Evolutionary conservation across 1,139 yeast species (phyloP), one percentile per base, ranked within the genome.

Genomic region (Yamadazyma aaseri): DNA sequence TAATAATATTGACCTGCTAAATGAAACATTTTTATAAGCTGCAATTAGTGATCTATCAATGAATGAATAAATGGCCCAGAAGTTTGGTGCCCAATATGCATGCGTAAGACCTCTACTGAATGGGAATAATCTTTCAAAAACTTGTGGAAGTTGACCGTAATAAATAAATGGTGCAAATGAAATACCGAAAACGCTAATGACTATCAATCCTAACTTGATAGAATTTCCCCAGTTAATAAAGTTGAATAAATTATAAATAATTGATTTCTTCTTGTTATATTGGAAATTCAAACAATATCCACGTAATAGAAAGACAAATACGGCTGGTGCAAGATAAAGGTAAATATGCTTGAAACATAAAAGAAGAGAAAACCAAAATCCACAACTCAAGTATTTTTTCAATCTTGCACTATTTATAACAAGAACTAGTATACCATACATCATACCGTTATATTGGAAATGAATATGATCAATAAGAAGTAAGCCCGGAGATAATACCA

Each of bases 41-140:
- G 72, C 69, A 18, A 87, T 77, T 36, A 90, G 65, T 1, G 81
- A 53, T 40, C 96, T 71, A 58, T 92, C 99, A n/a, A 72, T 44
- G 46, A 86, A 84, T 1, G 97, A 86, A 58, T 92, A 92, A 9
- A 92, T 50, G 0, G 98, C 96, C 99, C 99, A 92, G 34, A 89
- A 67, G 50, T 92, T 92, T 4, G 98, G 98, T 1, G 98, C 98
- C 98, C 98, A 92, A 61, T 94, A 94, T 0, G 97, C 97, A 58
- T 94, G 98, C 4, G 97, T 92, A 26, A 94, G 70, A 1, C 98
- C 98, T 53, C 98, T 73, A 33, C 95, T 84, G 54, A 92, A 92
- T 5, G 98, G 98, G 60, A 92, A 92, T 26, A 94, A 61, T 32
- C 98, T 68, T 5, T 66, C 56, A 9, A 86, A 33, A 12, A 92